Evolutionary conservation across 139 green algal species (phyloP).

Genomic region (Penium margaritaceum): DNA sequence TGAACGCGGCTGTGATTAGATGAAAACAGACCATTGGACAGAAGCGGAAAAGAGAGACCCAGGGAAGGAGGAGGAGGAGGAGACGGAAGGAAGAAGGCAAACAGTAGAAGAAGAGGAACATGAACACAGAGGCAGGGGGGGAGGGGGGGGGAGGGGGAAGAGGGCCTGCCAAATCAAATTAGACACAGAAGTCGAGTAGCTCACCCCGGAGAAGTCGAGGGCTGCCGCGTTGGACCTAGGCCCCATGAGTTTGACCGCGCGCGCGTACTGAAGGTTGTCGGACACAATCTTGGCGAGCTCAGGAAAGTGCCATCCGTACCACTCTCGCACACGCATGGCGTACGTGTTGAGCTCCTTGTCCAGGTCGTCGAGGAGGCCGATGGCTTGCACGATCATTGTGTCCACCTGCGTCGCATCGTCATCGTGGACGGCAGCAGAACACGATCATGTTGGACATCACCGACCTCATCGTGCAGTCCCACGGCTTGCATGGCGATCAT

Average conservation of each 20-base stretch:
- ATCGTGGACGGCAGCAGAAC: too few species aligned
- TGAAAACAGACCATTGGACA: too few species aligned
- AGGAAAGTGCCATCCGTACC: conserved; percentile 99
- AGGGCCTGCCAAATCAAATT: too few species aligned
- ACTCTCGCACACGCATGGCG: conserved; percentile 89
- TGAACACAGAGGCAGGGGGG: not conserved
- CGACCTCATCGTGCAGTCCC: too few species aligned
- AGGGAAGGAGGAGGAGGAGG: not conserved
- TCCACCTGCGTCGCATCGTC: conserved; percentile 57
- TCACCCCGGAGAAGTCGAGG: conserved; percentile 74
- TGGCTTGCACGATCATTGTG: conserved; percentile 88
- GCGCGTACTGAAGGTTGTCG: conserved; percentile 95
- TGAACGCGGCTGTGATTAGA: too few species aligned
- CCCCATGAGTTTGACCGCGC: conserved; percentile 78
- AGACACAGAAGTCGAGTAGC: too few species aligned
- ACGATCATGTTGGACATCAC: too few species aligned
- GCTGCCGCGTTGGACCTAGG: conserved; percentile 70
- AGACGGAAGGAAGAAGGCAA: not conserved
- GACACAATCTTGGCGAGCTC: conserved; percentile 92
- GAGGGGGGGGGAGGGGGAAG: not conserved
- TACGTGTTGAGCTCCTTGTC: conserved; percentile 99
- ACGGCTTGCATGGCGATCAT: too few species aligned
- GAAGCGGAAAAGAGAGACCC: too few species aligned
- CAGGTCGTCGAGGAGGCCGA: conserved; percentile 93
- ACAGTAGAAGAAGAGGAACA: not conserved